phyloP scores from a whole-genome alignment of 495 filamentous ascomycete species.

The Aspergillus cristatus region DNA sequence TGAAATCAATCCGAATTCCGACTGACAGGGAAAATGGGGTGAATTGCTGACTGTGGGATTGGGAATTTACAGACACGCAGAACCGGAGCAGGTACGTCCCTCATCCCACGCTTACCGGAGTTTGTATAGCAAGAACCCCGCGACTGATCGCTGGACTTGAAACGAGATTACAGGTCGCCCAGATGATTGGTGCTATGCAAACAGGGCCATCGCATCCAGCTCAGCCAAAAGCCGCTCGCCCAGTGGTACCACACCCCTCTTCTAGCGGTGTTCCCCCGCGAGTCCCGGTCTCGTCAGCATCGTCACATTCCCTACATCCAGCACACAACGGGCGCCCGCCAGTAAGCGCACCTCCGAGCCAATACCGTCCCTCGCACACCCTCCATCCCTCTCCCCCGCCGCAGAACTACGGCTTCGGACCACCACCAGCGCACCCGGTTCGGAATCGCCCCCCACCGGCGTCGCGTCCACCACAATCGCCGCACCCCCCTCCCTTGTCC shows the following conservation, averaged over 20 bases:
- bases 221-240: conserved; percentile 20
- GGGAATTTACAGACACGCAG: conserved; percentile 62
- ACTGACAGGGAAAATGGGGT: neutral
- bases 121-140: neutral
- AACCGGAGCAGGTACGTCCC: conserved; percentile 75
- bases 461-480: conserved; percentile 46
- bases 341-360: conserved; percentile 12
- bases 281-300: conserved; percentile 21
- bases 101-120: neutral
- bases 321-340: conserved; percentile 17
- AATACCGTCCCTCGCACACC: conserved; percentile 22
- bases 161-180: conserved; percentile 36
- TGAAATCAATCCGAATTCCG: conserved; percentile 10
- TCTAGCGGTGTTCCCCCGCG: conserved; percentile 21
- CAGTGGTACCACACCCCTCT: conserved; percentile 15
- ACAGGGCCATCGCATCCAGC: conserved; percentile 4
- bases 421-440: conserved; percentile 38
- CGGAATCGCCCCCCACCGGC: conserved; percentile 48
- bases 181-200: conserved; percentile 41
- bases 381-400: conserved; percentile 47
- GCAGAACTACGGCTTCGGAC: conserved; percentile 51
- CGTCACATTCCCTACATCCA: conserved; percentile 10
- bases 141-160: conserved; percentile 3
- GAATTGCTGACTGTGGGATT: conserved; percentile 7
- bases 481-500: conserved; percentile 49